Evolutionary conservation across 371 early-diverging fungal species (phyloP), one percentile per base, ranked within the genome.

Genomic region (Mucor lusitanicus): DNA sequence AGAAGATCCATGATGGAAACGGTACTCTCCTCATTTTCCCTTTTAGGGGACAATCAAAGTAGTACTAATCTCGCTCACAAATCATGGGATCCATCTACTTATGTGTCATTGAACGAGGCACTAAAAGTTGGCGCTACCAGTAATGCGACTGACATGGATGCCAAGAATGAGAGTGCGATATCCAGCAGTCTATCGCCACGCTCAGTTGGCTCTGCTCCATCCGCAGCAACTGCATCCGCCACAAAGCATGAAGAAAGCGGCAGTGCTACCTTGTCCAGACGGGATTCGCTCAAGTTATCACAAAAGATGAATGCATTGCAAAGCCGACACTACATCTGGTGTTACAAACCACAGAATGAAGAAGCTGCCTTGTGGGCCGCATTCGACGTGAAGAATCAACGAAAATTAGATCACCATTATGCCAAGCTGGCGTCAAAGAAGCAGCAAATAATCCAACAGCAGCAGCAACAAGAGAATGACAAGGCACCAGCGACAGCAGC

Each of bases 311-410:
- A 17, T 21, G 53, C 55, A 9, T 28, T 67, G 17, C 50, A 61
- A 21, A 60, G 28, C 23, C 50, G 67, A 61, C 54, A 60, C 17
- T 67, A 54, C 32, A 54, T 67, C 32, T 67, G 67, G 67, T 67
- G 67, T 17, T 67, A 67, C 55, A 59, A 61, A 17, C 42, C 44
- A 19, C 56, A 56, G 32, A 56, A 28, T n/a, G 33, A 28, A 3
- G 56, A 56, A 32, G 56, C 30, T 30, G 56, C 56, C 3, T 48
- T 61, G 17, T 67, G 67, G 67, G 32, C 61, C 15, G 67, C 67
- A 30, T 67, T 67, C 21, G 67, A 61, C n/a, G 60, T 67, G 12
- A 60, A 35, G 19, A 67, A 67, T 42, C 67, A 67, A 59, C 6
- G 17, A 6, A 67, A 54, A 23, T 33, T 67, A 21, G 67, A 67